Evolutionary conservation across 352 stramenopile species (phyloP), one percentile per base, ranked within the genome.

Genomic region (Globisporangium iwayamae): DNA sequence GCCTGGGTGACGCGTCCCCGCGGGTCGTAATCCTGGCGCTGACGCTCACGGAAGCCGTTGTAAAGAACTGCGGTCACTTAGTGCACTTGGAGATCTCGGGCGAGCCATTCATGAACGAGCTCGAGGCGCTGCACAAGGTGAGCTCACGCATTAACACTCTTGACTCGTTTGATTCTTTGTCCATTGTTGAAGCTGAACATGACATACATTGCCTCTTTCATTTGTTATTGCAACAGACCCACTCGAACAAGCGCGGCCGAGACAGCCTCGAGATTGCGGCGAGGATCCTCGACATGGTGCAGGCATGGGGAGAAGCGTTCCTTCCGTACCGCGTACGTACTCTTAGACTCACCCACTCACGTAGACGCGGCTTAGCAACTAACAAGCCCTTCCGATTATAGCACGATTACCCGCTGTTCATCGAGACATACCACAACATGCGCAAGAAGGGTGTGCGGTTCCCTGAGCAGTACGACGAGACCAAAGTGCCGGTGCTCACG

Each of bases 381-480:
- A n/a, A 60, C 25, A 36, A 36, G 32, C 32, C 32, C 32, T 36
- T 36, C 32, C 32, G 7, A 14, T 39, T 66, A 7, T 63, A 91
- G 72, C 74, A 87, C 59, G 73, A 90, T 30, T 90, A 83, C 51
- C 83, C 85, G n/a, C 70, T 86, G 54, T 90, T 94, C 70, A 85
- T 90, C 55, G 79, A 91, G 51, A 89, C 80, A 70, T 94, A 94
- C 68, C 78, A 94, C 69, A 90, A 90, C 53, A 88, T 94, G 71
- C 76, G 85, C 60, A 90, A 88, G 66, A 83, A 89, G 55, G 85
- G 85, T 32, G 74, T 92, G 55, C 74, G 76, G 55, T 94, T 94
- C 67, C 83, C 81, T 16, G 83, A 88, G 13, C 79, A 90, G 63
- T 91, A 90, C 67, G 80, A 94, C 66, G 79, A 89, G 52, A 80